Evolutionary conservation across 257 asterid genomes (phyloP).

Genomic region (Misopates orontium): DNA sequence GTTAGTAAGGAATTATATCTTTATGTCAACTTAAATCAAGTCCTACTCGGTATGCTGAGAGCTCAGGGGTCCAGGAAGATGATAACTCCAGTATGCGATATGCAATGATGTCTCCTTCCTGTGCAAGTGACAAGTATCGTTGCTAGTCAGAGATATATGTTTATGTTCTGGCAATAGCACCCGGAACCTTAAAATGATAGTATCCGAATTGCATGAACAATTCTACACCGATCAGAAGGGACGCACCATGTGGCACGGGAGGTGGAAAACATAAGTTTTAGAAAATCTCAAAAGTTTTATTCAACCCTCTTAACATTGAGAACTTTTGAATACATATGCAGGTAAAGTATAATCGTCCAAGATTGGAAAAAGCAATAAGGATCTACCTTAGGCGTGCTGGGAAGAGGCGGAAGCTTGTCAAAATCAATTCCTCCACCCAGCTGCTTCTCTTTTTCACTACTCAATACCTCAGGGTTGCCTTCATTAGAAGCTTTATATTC

Average conservation of each 20-base stretch:
- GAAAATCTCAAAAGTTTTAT: background rate
- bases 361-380: conserved; percentile 15
- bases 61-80: conserved; percentile 93
- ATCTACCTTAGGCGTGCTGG: conserved; percentile 65
- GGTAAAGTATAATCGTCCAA: background rate
- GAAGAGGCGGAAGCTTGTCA: conserved; percentile 72
- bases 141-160: background rate
- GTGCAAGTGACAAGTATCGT: conserved; percentile 19
- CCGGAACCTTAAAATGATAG: conserved; percentile 2
- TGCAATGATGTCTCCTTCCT: conserved; percentile 88
- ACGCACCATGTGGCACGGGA: background rate
- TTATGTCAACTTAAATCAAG: conserved; percentile 19
- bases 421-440: conserved; percentile 46
- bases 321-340: conserved; percentile 2
- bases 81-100: conserved; percentile 82
- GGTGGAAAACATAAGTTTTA: background rate
- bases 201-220: too few relatives aligned
- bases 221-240: background rate
- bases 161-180: background rate
- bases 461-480: conserved; percentile 36
- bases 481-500: conserved; percentile 37
- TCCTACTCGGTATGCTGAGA: conserved; percentile 70
- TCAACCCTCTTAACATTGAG: conserved; percentile 4
- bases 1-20: conserved; percentile 9
- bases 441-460: conserved; percentile 37